Percentiles rank a stretch among this genome's conserved stretches.
Evolutionary conservation across 352 stramenopile genomes (phyloP).

Genomic region (Phytophthora cryptogea): DNA sequence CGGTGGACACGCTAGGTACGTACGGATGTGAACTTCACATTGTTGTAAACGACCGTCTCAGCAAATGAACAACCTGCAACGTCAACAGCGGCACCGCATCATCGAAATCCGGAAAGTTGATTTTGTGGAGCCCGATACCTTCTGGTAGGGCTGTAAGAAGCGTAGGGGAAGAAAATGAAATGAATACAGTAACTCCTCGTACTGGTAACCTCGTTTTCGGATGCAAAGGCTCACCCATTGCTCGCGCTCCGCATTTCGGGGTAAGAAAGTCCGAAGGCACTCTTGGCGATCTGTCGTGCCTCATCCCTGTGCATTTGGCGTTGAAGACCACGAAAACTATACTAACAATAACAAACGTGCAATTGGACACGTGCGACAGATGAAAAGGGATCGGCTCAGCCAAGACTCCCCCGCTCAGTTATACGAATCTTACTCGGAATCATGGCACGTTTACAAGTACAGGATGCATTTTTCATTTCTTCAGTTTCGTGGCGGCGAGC

Average conservation of each 20-base stretch:
- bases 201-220: too few species aligned
- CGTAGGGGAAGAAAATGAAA: too few species aligned
- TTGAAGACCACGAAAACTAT: slow-evolving; percentile 13
- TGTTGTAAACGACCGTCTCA: too few species aligned
- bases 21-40: too few species aligned
- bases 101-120: too few species aligned
- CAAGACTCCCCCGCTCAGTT: slow-evolving; percentile 3
- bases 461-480: slow-evolving; percentile 9
- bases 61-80: too few species aligned
- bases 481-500: not conserved
- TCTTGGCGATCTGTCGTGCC: slow-evolving; percentile 15
- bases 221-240: too few species aligned
- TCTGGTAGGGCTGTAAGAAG: too few species aligned
- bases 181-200: too few species aligned
- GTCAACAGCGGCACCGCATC: too few species aligned
- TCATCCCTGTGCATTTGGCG: slow-evolving; percentile 14
- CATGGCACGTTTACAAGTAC: not conserved
- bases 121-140: too few species aligned
- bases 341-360: not conserved
- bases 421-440: not conserved
- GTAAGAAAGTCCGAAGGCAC: slow-evolving; percentile 5
- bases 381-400: slow-evolving; percentile 8
- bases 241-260: not conserved
- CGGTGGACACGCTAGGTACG: not conserved
- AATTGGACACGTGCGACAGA: slow-evolving; percentile 11